These are phyloP conservation scores for Russula griseocarnosa DNA, from an alignment of 768 basidiomycete genomes.

Conservation along the genomic window DNA sequence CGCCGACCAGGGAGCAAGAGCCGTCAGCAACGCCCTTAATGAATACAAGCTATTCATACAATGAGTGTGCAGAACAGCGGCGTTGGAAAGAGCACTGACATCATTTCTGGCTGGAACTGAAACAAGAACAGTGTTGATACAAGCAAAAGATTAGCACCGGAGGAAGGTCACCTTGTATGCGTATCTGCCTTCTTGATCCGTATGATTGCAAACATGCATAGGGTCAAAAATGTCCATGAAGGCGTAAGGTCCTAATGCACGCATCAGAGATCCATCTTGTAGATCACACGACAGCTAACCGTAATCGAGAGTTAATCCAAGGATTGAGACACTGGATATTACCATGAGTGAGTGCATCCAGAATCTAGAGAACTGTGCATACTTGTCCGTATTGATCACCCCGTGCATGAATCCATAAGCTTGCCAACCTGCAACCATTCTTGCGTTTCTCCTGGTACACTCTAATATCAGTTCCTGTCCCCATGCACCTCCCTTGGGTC, in stretches of 20 bases:
- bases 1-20: constrained; percentile 86
- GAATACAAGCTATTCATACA: constrained; percentile 58
- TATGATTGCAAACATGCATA: constrained; percentile 87
- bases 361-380: constrained; percentile 27
- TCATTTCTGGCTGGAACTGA: constrained; percentile 73
- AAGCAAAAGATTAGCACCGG: constrained; percentile 14
- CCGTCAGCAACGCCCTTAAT: constrained; percentile 66
- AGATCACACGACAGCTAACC: constrained; percentile 37
- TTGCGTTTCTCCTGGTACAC: constrained; percentile 76
- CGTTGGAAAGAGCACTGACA: constrained; percentile 43
- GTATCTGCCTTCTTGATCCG: constrained; percentile 73
- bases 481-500: constrained; percentile 47
- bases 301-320: constrained; percentile 76
- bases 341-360: constrained; percentile 19
- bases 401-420: constrained; percentile 93
- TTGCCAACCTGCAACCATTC: constrained; percentile 96
- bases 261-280: constrained; percentile 10
- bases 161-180: constrained; percentile 51
- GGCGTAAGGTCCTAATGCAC: constrained; percentile 68
- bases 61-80: constrained; percentile 14
- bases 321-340: constrained; percentile 55
- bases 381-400: constrained; percentile 98
- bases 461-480: constrained; percentile 70
- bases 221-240: constrained; percentile 93
- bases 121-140: not conserved